Conservation (phyloP, 2,329 filamentous ascomycete genomes). For the Nectriaceae sp. region DNA sequence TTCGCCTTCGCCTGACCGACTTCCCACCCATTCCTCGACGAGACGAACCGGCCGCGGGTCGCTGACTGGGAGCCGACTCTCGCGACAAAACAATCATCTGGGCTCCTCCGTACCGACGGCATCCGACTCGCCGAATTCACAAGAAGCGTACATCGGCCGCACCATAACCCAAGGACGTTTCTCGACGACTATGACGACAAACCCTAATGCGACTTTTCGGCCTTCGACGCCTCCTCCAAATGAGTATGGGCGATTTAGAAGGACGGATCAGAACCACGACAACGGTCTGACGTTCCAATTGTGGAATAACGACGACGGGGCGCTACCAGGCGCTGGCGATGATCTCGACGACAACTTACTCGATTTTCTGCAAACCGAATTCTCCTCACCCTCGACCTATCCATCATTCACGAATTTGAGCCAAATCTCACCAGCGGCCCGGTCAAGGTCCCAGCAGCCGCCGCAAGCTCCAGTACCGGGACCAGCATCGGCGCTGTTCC, state of each 20-base stretch:
- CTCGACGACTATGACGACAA: constrained; percentile 2
- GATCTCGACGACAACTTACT: not conserved
- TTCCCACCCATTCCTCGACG: constrained; percentile 12
- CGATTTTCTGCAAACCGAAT: constrained; percentile 26
- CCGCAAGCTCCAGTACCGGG: constrained; percentile 3
- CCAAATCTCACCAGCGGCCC: constrained; percentile 10
- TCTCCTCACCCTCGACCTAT: constrained; percentile 40
- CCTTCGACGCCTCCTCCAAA: constrained; percentile 5
- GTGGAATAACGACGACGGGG: not conserved
- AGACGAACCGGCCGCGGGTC: constrained; percentile 14
- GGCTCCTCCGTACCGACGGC: constrained; percentile 5
- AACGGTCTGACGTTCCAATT: no score
- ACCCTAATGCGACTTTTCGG: not conserved
- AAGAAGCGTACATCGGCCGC: no score
- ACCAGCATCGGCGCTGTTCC: constrained; percentile 9
- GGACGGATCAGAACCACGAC: no score
- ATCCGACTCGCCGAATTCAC: constrained; percentile 3
- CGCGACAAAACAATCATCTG: not conserved
- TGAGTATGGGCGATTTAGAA: no score
- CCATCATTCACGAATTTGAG: constrained; percentile 28
- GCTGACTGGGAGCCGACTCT: not conserved
- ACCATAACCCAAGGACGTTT: no score
- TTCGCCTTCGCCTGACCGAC: constrained; percentile 8
- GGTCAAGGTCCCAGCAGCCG: constrained; percentile 6
- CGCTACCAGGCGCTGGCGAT: not conserved